phyloP scores from a whole-genome alignment of 2,329 filamentous ascomycete species.

The Ophiocordyceps camponoti-rufipedis region DNA sequence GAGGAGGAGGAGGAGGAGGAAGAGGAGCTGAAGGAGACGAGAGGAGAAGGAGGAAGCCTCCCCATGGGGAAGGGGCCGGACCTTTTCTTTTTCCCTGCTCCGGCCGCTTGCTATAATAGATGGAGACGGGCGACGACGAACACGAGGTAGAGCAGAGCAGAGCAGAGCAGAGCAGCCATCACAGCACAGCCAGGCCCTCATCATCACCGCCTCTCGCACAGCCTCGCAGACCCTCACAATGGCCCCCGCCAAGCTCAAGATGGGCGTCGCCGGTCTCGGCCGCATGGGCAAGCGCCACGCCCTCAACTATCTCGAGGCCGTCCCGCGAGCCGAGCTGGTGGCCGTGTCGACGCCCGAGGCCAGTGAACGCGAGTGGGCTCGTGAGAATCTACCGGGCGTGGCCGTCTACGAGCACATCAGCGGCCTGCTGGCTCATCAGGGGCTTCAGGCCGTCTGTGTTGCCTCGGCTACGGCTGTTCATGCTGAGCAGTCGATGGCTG shows the following conservation, averaged over 20 bases:
- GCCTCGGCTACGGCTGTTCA: slow-evolving; percentile 31
- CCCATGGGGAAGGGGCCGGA: not conserved
- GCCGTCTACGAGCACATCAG: slow-evolving; percentile 24
- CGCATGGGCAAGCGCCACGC: slow-evolving; percentile 35
- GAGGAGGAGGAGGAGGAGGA: not conserved
- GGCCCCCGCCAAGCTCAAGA: slow-evolving; percentile 13
- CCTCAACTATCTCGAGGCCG: slow-evolving; percentile 24
- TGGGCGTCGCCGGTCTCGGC: slow-evolving; percentile 29
- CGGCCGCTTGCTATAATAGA: too few relatives aligned
- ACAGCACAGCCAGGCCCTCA: too few relatives aligned
- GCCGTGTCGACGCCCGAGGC: slow-evolving; percentile 28
- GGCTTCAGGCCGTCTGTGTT: slow-evolving; percentile 21
- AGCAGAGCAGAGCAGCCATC: too few relatives aligned
- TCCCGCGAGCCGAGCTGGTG: slow-evolving; percentile 27
- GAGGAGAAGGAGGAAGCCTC: not conserved
- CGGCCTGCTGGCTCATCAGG: slow-evolving; percentile 22
- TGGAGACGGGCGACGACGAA: too few relatives aligned
- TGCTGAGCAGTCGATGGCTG: slow-evolving; percentile 35
- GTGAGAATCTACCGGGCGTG: slow-evolving; percentile 23
- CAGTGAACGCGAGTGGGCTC: slow-evolving; percentile 24
- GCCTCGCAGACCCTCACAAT: not conserved
- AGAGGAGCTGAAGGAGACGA: too few relatives aligned
- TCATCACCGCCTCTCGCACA: too few relatives aligned
- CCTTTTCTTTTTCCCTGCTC: not conserved
- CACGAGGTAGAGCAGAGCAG: too few relatives aligned